phyloP scores from a whole-genome alignment of 768 basidiomycete genomes.

The Strobilomyces confusus region DNA sequence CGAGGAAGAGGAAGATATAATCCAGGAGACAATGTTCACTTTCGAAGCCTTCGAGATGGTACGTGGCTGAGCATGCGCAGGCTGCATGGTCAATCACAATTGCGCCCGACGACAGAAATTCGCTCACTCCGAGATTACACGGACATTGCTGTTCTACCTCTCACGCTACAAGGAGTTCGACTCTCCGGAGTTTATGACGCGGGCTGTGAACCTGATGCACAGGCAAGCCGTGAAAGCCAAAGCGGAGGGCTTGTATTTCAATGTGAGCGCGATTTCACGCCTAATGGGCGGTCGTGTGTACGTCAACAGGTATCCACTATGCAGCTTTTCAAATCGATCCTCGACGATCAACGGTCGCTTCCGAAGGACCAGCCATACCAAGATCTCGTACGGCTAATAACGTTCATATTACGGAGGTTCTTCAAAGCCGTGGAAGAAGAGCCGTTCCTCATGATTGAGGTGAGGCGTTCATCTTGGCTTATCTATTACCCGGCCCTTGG shows the following conservation, averaged over 20 bases:
- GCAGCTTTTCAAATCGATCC: constrained; percentile 80
- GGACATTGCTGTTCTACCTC: constrained; percentile 80
- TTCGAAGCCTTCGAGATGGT: constrained; percentile 92
- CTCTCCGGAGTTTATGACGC: constrained; percentile 76
- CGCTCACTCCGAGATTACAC: constrained; percentile 79
- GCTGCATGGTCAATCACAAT: constrained; percentile 11
- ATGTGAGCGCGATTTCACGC: constrained; percentile 46
- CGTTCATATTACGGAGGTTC: constrained; percentile 85
- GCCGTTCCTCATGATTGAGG: constrained; percentile 86
- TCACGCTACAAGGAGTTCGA: constrained; percentile 79
- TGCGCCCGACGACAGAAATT: constrained; percentile 63
- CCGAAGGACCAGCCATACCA: constrained; percentile 76
- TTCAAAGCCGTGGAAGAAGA: constrained; percentile 89
- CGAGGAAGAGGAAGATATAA: constrained; percentile 57
- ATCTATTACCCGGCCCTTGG: constrained; percentile 13
- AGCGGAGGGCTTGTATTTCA: constrained; percentile 94
- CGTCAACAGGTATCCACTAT: constrained; percentile 77
- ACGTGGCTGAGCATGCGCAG: constrained; percentile 25
- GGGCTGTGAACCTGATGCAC: constrained; percentile 85
- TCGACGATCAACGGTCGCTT: constrained; percentile 75
- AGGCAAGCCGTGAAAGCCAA: constrained; percentile 88
- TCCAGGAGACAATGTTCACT: constrained; percentile 84
- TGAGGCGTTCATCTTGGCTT: constrained; percentile 38
- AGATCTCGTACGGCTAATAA: constrained; percentile 81
- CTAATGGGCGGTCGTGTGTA: constrained; percentile 13